These are phyloP conservation scores for Cucumis melo DNA, from an alignment of 306 rosid genomes.

Conservation along the genomic window DNA sequence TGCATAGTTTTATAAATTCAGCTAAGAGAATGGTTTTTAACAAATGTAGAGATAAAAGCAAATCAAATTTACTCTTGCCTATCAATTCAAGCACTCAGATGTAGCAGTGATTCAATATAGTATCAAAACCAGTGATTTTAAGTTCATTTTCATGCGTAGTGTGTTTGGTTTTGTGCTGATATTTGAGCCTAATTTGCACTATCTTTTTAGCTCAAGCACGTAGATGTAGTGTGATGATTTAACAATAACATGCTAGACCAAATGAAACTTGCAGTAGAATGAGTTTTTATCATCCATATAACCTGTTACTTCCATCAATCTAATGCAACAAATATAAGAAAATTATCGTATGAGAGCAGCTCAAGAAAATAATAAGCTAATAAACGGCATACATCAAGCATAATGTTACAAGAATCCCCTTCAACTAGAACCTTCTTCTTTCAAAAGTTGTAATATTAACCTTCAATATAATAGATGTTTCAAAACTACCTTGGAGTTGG, in stretches of 20 bases:
- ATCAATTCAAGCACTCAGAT: neutral
- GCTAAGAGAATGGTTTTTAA: neutral
- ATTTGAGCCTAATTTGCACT: neutral
- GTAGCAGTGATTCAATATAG: neutral
- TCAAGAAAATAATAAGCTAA: neutral
- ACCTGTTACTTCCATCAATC: neutral
- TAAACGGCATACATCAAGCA: neutral
- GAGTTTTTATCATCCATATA: neutral
- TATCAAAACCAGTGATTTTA: neutral
- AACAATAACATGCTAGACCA: neutral
- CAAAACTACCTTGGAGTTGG: too few species aligned
- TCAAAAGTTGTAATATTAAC: too few species aligned
- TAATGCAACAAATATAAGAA: neutral
- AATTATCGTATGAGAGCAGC: neutral
- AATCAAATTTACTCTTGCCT: neutral
- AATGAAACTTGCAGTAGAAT: neutral
- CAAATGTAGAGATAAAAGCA: neutral
- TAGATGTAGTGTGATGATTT: neutral
- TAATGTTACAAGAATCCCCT: neutral
- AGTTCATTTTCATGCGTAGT: neutral
- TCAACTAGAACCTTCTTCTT: neutral
- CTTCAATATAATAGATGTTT: too few species aligned
- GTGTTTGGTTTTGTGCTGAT: neutral
- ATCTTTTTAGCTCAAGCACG: neutral
- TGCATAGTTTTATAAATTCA: neutral